A percentile compares a stretch with the other conserved stretches of the same genome.
Evolutionary conservation across 306 rosid species (phyloP).

Genomic region (Carpinus fangiana): DNA sequence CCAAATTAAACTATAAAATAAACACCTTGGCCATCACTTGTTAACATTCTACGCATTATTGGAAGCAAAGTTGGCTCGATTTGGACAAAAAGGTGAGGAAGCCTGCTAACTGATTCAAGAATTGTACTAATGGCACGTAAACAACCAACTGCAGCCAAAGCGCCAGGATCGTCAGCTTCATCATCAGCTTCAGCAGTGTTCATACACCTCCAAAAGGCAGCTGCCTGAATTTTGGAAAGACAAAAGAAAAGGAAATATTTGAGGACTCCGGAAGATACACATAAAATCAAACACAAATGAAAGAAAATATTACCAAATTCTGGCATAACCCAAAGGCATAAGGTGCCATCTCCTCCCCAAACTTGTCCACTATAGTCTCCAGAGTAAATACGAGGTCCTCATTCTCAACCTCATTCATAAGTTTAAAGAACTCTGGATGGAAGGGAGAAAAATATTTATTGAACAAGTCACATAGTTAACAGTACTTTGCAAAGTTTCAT

Average conservation of each 20-base stretch:
- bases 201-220: conserved; percentile 97
- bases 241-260: neutral
- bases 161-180: conserved; percentile 89
- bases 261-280: neutral
- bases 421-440: conserved; percentile 81
- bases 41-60: conserved; percentile 85
- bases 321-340: conserved; percentile 94
- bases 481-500: conserved; percentile 11
- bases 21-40: conserved; percentile 93
- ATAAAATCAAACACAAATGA: neutral
- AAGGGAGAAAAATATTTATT: conserved; percentile 26
- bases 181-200: conserved; percentile 89
- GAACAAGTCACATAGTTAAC: conserved; percentile 21
- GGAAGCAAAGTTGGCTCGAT: conserved; percentile 91
- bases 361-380: conserved; percentile 97
- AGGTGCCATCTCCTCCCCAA: conserved; percentile 98
- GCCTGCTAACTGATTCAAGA: conserved; percentile 97
- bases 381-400: conserved; percentile 95
- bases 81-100: conserved; percentile 78
- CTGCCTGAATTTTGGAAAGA: conserved; percentile 47
- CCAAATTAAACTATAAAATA: conserved; percentile 3
- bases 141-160: conserved; percentile 95
- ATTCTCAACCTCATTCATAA: conserved; percentile 96
- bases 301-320: conserved; percentile 63
- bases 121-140: conserved; percentile 93